Conservation (phyloP, 176 grass and related monocot species). For the Coix lacrymajobi region DNA sequence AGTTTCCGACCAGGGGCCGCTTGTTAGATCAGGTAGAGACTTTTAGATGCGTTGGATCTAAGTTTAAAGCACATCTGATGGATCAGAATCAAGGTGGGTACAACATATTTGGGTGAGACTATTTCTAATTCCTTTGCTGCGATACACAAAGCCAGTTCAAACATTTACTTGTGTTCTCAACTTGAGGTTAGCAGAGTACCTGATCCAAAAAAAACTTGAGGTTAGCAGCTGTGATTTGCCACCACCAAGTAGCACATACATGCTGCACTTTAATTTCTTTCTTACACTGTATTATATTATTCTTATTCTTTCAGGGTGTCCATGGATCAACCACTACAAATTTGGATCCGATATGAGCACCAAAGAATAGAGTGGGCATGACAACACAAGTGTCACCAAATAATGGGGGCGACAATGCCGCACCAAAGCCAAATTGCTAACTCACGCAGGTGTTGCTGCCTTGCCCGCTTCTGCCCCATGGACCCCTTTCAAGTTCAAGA, state of each 20-base stretch:
- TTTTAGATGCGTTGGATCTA: too few species aligned
- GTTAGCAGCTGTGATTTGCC: background rate
- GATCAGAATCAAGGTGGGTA: too few species aligned
- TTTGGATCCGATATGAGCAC: constrained; percentile 26
- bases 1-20: too few species aligned
- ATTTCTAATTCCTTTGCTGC: too few species aligned
- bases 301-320: constrained; percentile 20
- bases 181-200: background rate
- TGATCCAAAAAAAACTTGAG: too few species aligned
- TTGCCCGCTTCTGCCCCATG: constrained; percentile 24
- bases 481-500: constrained; percentile 58
- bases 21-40: too few species aligned
- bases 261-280: background rate
- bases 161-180: background rate
- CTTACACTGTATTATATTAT: background rate
- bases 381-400: background rate
- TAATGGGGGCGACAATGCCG: background rate
- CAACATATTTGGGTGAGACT: too few species aligned
- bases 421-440: background rate
- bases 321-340: constrained; percentile 20
- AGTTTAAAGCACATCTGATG: too few species aligned
- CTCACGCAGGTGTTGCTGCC: constrained; percentile 45
- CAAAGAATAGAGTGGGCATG: constrained; percentile 25
- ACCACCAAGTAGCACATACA: background rate
- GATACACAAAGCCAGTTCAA: background rate